Percentiles rank a stretch among this genome's conserved stretches.
Evolutionary conservation across 257 asterid species (phyloP).

Genomic region (Ballota nigra): DNA sequence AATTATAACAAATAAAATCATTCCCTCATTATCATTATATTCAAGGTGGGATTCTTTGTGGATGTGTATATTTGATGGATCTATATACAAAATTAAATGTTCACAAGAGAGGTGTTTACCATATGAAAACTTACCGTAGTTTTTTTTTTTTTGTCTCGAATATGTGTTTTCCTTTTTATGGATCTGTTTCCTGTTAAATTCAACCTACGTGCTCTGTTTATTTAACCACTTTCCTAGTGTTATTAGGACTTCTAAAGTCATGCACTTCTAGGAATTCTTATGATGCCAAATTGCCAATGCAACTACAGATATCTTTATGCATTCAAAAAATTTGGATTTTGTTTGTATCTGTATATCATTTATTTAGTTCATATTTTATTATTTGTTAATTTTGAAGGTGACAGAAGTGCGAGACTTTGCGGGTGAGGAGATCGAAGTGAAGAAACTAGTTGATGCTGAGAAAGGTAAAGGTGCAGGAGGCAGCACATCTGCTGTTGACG

Average conservation of each 20-base stretch:
- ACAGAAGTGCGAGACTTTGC: slow-evolving; percentile 92
- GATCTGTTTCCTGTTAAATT: not conserved
- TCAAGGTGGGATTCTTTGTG: not conserved
- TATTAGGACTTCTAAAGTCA: not conserved
- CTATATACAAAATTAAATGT: not conserved
- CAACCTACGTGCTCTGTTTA: not conserved
- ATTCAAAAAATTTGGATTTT: not conserved
- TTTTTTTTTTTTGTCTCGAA: not conserved
- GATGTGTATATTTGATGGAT: not conserved
- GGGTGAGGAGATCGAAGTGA: slow-evolving; percentile 82
- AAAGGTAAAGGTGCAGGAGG: slow-evolving; percentile 65
- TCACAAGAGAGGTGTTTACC: not conserved
- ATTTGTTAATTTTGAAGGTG: slow-evolving; percentile 37
- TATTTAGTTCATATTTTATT: not conserved
- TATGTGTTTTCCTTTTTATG: no score
- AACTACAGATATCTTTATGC: not conserved
- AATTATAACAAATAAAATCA: not conserved
- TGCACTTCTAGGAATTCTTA: not conserved
- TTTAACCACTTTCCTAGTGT: not conserved
- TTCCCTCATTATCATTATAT: not conserved
- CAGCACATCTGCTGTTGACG: slow-evolving; percentile 78
- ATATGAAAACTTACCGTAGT: not conserved
- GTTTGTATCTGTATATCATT: not conserved
- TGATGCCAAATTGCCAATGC: not conserved
- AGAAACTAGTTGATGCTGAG: slow-evolving; percentile 74